These are phyloP conservation scores for Phialocephala sp. DNA, from an alignment of 2,329 filamentous ascomycete species.

Conservation along the genomic window DNA sequence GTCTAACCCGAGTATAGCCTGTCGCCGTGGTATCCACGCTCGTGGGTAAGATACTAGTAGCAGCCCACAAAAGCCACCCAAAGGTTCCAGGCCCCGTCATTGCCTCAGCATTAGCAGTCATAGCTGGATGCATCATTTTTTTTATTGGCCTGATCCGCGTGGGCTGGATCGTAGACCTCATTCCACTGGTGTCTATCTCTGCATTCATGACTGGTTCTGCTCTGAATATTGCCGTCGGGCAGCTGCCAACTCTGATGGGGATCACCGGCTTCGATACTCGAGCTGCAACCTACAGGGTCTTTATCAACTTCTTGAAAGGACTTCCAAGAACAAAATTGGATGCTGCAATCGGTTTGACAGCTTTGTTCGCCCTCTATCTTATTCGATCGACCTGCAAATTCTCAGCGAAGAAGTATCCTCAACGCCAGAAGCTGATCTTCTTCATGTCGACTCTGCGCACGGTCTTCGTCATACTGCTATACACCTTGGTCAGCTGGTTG, in stretches of 20 bases:
- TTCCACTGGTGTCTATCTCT: slow-evolving; percentile 86
- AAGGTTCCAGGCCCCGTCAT: slow-evolving; percentile 68
- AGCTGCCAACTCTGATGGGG: slow-evolving; percentile 82
- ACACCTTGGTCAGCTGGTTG: slow-evolving; percentile 88
- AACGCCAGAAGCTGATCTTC: slow-evolving; percentile 77
- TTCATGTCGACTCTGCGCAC: slow-evolving; percentile 91
- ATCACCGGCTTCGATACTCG: slow-evolving; percentile 72
- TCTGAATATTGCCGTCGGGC: slow-evolving; percentile 84
- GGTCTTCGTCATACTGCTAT: slow-evolving; percentile 88
- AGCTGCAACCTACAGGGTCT: slow-evolving; percentile 78
- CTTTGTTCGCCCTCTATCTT: slow-evolving; percentile 76
- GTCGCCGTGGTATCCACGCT: slow-evolving; percentile 96
- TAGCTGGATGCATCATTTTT: slow-evolving; percentile 78
- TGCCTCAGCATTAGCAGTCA: slow-evolving; percentile 78
- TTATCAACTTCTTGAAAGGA: slow-evolving; percentile 81
- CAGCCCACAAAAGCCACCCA: slow-evolving; percentile 62
- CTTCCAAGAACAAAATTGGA: slow-evolving; percentile 73
- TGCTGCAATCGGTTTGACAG: slow-evolving; percentile 86
- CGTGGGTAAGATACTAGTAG: slow-evolving; percentile 78
- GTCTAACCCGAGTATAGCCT: slow-evolving; percentile 58
- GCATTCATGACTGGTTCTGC: slow-evolving; percentile 98
- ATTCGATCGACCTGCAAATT: slow-evolving; percentile 71
- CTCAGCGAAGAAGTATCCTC: slow-evolving; percentile 71
- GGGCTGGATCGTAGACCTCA: slow-evolving; percentile 92
- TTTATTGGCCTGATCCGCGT: slow-evolving; percentile 79